Conservation (phyloP, 768 basidiomycete genomes). For the Hebeloma cylindrosporum region DNA sequence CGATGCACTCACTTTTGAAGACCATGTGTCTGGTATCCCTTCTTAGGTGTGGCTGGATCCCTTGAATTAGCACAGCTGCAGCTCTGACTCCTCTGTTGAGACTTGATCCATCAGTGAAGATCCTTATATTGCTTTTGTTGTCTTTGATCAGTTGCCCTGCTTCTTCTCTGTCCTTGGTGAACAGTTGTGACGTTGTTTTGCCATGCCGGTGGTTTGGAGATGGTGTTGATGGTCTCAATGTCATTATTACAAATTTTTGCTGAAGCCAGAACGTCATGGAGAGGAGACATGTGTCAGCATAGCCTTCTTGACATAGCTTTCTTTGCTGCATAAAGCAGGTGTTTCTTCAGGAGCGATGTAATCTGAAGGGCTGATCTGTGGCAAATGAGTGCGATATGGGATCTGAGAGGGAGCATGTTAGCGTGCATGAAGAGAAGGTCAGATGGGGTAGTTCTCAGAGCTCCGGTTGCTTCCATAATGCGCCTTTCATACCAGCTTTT, state of each 20-base stretch:
- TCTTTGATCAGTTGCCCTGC: neutral
- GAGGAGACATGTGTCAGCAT: slow-evolving; percentile 17
- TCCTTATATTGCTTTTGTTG: slow-evolving; percentile 8
- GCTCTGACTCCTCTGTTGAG: slow-evolving; percentile 8
- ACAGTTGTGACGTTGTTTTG: neutral
- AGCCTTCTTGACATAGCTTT: neutral
- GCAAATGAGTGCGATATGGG: slow-evolving; percentile 11
- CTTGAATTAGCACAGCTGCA: slow-evolving; percentile 10
- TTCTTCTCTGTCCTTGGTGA: neutral
- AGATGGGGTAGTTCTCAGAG: slow-evolving; percentile 10
- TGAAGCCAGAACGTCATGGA: slow-evolving; percentile 20
- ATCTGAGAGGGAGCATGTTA: slow-evolving; percentile 13
- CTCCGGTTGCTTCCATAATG: slow-evolving; percentile 12
- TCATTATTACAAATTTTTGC: slow-evolving; percentile 3
- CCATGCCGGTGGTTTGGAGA: slow-evolving; percentile 3
- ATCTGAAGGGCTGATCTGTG: slow-evolving; percentile 9
- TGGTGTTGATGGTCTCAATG: slow-evolving; percentile 17
- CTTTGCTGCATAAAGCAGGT: slow-evolving; percentile 17
- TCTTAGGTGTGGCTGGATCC: slow-evolving; percentile 3
- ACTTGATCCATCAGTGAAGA: slow-evolving; percentile 21
- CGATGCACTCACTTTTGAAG: slow-evolving; percentile 14
- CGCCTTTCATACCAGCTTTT: slow-evolving; percentile 4
- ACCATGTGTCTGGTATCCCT: slow-evolving; percentile 5
- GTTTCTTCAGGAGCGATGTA: slow-evolving; percentile 16
- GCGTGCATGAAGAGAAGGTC: slow-evolving; percentile 13